Conservation (phyloP, 78 protist genomes). For the Dictyostelium capitatum region DNA sequence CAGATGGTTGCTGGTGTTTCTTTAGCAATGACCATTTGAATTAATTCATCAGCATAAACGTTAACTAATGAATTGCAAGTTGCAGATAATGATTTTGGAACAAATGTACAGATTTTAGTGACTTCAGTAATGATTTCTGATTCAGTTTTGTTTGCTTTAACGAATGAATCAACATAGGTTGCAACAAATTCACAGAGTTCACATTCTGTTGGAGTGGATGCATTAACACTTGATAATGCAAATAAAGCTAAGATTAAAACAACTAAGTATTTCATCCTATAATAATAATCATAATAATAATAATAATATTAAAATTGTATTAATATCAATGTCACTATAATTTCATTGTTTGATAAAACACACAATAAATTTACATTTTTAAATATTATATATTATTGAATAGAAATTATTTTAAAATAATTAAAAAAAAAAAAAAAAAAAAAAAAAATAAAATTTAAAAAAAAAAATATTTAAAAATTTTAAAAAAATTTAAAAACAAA, state of each 20-base stretch:
- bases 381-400: too few relatives aligned
- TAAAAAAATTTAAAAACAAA: too few relatives aligned
- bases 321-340: too few relatives aligned
- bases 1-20: background rate
- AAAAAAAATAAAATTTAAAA: too few relatives aligned
- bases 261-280: conserved; percentile 20
- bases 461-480: too few relatives aligned
- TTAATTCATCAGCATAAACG: background rate
- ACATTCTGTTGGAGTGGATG: background rate
- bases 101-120: background rate
- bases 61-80: background rate
- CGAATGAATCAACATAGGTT: background rate
- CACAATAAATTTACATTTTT: too few relatives aligned
- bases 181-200: background rate
- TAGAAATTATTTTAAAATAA: too few relatives aligned
- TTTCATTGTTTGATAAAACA: too few relatives aligned
- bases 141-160: background rate
- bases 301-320: too few relatives aligned
- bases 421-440: too few relatives aligned
- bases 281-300: too few relatives aligned
- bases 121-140: background rate
- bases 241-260: conserved; percentile 35
- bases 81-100: background rate
- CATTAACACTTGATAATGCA: background rate
- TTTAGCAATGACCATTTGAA: background rate